Evolutionary conservation across 1,139 yeast genomes (phyloP).

Genomic region (Chernovozyma aurita): DNA sequence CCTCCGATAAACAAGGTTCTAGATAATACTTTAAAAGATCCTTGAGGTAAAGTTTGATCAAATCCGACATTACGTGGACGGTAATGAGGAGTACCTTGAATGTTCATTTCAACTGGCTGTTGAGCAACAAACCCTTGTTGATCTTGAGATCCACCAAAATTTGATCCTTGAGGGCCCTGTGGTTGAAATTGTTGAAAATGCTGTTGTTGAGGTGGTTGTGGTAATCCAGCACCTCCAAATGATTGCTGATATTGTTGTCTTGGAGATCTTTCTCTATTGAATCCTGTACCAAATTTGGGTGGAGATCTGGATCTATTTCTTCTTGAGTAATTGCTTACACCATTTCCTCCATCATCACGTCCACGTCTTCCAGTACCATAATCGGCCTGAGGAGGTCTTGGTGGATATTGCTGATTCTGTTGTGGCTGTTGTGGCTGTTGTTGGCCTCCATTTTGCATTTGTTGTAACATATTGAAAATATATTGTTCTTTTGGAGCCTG

Average conservation of each 20-base stretch:
- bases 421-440: constrained; percentile 7
- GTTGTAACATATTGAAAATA: constrained; percentile 42
- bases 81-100: constrained; percentile 67
- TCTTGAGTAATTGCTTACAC: constrained; percentile 29
- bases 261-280: constrained; percentile 29
- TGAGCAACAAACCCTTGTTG: constrained; percentile 2
- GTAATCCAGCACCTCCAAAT: constrained; percentile 7
- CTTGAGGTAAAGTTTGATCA: constrained; percentile 73
- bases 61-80: constrained; percentile 67
- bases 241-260: constrained; percentile 15
- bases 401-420: constrained; percentile 23
- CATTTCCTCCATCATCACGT: constrained; percentile 27
- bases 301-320: constrained; percentile 60
- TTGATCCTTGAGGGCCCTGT: constrained; percentile 2
- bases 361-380: constrained; percentile 28
- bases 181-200: constrained; percentile 8
- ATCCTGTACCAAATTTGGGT: constrained; percentile 25
- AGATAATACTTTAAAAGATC: constrained; percentile 75
- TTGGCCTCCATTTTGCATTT: constrained; percentile 25
- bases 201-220: constrained; percentile 10
- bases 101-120: constrained; percentile 52
- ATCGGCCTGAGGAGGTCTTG: constrained; percentile 16
- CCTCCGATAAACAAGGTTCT: constrained; percentile 95
- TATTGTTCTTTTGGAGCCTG: constrained; percentile 25
- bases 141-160: constrained; percentile 4